Base-by-base conservation (phyloP, 2,329 filamentous ascomycete genomes). In the Xenoacremonium recifei region DNA sequence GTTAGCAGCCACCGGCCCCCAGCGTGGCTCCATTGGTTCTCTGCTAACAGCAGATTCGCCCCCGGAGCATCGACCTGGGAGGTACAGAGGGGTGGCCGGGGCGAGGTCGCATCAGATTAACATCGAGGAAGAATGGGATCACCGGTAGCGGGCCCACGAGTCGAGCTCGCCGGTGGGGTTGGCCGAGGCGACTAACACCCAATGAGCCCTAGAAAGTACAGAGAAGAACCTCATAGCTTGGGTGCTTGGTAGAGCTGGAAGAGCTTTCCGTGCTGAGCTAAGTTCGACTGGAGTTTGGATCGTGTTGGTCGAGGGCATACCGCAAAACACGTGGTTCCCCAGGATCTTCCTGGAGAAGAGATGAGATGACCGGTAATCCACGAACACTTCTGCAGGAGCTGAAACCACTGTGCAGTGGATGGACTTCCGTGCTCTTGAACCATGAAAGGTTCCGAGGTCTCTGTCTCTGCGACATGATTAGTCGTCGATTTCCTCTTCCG, bases 71-170 rank as follows among this genome's bases (percentile, higher is more conserved):
- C 16, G 35, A 30, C 37, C 34, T 15, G 23, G 36, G 5, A 21
- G 37, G 31, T 39, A 43, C 32, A 23, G 23, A 44, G 11, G n/a
- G 43, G 43, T 38, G 46, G 34, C 21, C 33, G 16, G 19, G 13
- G 17, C 38, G 23, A 23, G 18, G 10, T 21, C 16, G 30, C 23
- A 41, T 33, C 35, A 40, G 38, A 49, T 39, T 31, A 38, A 49
- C 39, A 32, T 38, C 37, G 41, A 48, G 20, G n/a, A n/a, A n/a
- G n/a, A 39, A 48, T 46, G 35, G 47, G 30, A 42, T 50, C 39
- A 47, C 40, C 39, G 27, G 34, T 36, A 38, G 40, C 35, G 40
- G 37, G 38, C 40, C 42, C 35, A 37, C 30, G 38, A 17, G 21
- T 40, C 39, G 19, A 19, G 33, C 23, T 23, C 23, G n/a, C 19